Percentiles rank a stretch among this genome's conserved stretches.
These are phyloP conservation scores for Naematelia encephala DNA, from an alignment of 768 basidiomycete species.

Conservation along the genomic window DNA sequence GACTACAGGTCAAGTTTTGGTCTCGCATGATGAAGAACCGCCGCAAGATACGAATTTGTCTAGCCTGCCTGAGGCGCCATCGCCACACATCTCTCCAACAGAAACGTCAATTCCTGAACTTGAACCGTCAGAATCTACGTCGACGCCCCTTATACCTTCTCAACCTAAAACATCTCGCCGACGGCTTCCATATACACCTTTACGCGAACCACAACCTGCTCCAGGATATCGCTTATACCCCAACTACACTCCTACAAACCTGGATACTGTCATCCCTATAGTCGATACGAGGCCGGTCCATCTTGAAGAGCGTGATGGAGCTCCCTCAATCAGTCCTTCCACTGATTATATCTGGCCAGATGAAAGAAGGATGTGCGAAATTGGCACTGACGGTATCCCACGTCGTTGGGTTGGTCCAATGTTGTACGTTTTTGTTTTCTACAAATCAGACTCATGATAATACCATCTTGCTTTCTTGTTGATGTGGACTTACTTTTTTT, in stretches of 20 bases:
- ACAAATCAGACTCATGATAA: background rate
- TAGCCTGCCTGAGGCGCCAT: background rate
- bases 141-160: background rate
- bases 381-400: background rate
- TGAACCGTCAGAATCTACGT: background rate
- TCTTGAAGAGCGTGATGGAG: slow-evolving; percentile 30
- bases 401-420: slow-evolving; percentile 48
- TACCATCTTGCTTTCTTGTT: background rate
- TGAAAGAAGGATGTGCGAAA: slow-evolving; percentile 15
- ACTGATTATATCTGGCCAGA: slow-evolving; percentile 10
- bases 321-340: slow-evolving; percentile 22
- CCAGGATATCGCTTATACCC: slow-evolving; percentile 33
- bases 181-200: slow-evolving; percentile 19
- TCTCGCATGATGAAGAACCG: background rate
- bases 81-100: background rate
- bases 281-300: slow-evolving; percentile 16
- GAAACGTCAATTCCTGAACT: background rate
- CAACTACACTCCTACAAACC: slow-evolving; percentile 30
- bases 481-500: background rate
- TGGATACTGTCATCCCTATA: background rate
- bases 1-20: background rate
- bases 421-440: slow-evolving; percentile 33
- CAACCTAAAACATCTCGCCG: background rate
- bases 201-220: slow-evolving; percentile 37
- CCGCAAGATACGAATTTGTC: background rate